Evolutionary conservation across 768 basidiomycete species (phyloP).

Genomic region (Lactifluus echinatus): DNA sequence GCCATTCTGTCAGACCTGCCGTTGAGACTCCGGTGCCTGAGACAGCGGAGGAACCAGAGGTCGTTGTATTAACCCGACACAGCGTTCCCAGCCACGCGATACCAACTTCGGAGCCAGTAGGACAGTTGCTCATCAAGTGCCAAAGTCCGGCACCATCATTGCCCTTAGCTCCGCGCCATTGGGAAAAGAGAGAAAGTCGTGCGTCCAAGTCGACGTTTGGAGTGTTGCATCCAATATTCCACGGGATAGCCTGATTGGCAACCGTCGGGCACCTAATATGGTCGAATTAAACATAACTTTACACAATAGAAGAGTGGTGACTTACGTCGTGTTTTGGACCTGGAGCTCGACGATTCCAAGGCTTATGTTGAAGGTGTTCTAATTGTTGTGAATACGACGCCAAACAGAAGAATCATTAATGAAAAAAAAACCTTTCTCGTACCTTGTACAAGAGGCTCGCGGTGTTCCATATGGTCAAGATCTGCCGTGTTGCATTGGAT

Average conservation of each 20-base stretch:
- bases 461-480: conserved; percentile 74
- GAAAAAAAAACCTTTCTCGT: conserved; percentile 3
- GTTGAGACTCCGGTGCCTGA: conserved; percentile 82
- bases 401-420: conserved; percentile 9
- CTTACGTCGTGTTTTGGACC: conserved; percentile 51
- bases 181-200: conserved; percentile 69
- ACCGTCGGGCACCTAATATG: conserved; percentile 50
- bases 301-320: conserved; percentile 5
- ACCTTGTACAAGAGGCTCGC: conserved; percentile 67
- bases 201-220: conserved; percentile 48
- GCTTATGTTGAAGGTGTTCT: conserved; percentile 75
- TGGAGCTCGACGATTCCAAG: conserved; percentile 75
- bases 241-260: conserved; percentile 44
- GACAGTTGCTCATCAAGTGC: conserved; percentile 83
- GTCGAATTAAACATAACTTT: neutral
- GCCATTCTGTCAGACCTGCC: conserved; percentile 68
- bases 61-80: conserved; percentile 48
- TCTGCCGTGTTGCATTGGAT: conserved; percentile 61
- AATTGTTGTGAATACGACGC: neutral
- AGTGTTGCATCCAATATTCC: conserved; percentile 63
- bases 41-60: conserved; percentile 41
- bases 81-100: conserved; percentile 85
- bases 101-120: conserved; percentile 73
- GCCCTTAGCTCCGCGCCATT: conserved; percentile 70
- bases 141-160: conserved; percentile 74